phyloP scores from a whole-genome alignment of 2,329 filamentous ascomycete genomes.

The Aspergillus pseudoglaucus region DNA sequence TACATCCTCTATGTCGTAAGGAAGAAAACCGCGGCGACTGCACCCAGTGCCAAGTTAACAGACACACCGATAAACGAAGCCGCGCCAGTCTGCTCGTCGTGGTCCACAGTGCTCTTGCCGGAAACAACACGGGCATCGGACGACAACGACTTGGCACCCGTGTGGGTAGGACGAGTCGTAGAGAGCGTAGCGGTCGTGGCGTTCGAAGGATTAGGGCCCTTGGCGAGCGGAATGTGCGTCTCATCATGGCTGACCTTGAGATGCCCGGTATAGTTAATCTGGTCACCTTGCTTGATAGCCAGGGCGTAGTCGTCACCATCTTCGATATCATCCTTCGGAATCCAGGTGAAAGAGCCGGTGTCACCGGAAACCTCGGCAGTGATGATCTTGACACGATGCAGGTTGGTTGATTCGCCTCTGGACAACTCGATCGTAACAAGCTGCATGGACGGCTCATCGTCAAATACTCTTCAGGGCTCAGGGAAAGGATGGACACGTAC shows the following conservation, averaged over 20 bases:
- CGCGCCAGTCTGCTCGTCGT: conserved; percentile 6
- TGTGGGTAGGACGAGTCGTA: neutral
- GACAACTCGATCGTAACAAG: conserved; percentile 52
- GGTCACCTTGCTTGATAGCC: conserved; percentile 48
- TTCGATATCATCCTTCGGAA: conserved; percentile 37
- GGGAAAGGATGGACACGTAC: conserved; percentile 15
- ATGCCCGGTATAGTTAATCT: conserved; percentile 51
- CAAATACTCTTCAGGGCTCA: conserved; percentile 5
- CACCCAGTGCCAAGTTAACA: conserved; percentile 9
- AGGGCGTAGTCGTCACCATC: conserved; percentile 51
- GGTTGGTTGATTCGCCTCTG: conserved; percentile 45
- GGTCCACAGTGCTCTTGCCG: neutral
- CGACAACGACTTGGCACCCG: neutral
- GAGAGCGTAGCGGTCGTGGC: conserved; percentile 8
- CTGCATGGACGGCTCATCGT: conserved; percentile 16
- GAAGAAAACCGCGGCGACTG: conserved; percentile 8
- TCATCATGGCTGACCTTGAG: conserved; percentile 40
- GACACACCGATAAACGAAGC: conserved; percentile 9
- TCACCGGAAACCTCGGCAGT: conserved; percentile 42
- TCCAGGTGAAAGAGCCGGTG: conserved; percentile 43
- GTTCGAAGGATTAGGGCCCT: conserved; percentile 2
- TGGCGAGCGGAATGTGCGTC: conserved; percentile 6
- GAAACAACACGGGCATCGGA: neutral
- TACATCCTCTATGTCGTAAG: conserved; percentile 2
- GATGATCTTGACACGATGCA: conserved; percentile 45